These are phyloP conservation scores for Alternaria dauci DNA, from an alignment of 2,329 filamentous ascomycete genomes.

Conservation along the genomic window DNA sequence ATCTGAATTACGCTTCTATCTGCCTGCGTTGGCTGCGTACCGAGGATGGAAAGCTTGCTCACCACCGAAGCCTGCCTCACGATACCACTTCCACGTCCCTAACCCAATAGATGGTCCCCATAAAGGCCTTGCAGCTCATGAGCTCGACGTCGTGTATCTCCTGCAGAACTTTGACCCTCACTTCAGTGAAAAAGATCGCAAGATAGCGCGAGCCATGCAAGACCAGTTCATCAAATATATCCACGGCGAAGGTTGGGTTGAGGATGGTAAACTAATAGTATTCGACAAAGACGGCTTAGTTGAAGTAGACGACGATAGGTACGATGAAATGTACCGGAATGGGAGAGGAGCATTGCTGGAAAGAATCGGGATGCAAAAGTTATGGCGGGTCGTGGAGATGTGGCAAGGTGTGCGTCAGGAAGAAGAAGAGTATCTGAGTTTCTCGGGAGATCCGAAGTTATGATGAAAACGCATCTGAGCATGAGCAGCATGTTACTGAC, in stretches of 20 bases:
- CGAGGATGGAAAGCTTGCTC: constrained; percentile 33
- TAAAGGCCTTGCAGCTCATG: constrained; percentile 36
- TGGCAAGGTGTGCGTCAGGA: constrained; percentile 43
- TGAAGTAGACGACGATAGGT: constrained; percentile 26
- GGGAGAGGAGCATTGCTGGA: constrained; percentile 34
- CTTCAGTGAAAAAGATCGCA: constrained; percentile 20
- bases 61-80: constrained; percentile 12
- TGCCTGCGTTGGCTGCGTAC: constrained; percentile 52
- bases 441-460: constrained; percentile 8
- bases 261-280: constrained; percentile 31
- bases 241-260: constrained; percentile 36
- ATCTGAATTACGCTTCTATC: constrained; percentile 58
- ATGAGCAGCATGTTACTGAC: background rate
- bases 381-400: constrained; percentile 36
- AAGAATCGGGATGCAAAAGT: constrained; percentile 30
- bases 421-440: constrained; percentile 11
- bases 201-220: constrained; percentile 27
- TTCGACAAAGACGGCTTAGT: constrained; percentile 24
- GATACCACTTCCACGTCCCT: constrained; percentile 42
- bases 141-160: constrained; percentile 43
- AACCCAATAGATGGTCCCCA: constrained; percentile 40
- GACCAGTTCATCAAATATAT: constrained; percentile 37
- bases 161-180: constrained; percentile 37
- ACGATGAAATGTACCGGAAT: constrained; percentile 33
- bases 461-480: background rate